Percentiles rank a stretch among this genome's conserved stretches.
phyloP scores from a whole-genome alignment of 768 basidiomycete species.

The Pulveroboletus sp. region DNA sequence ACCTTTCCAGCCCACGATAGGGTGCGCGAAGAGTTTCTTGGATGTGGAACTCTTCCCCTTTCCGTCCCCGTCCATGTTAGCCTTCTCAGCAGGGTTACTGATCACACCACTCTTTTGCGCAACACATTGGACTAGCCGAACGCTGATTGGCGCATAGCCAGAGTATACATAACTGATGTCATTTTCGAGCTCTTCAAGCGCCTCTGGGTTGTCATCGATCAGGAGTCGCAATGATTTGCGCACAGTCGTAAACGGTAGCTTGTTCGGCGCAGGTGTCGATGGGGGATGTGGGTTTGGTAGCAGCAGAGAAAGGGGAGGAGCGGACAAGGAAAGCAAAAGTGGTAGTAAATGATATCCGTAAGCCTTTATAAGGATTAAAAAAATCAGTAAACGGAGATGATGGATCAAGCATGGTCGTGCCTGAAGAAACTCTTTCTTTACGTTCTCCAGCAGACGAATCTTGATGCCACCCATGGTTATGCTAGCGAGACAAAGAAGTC shows the following conservation, averaged over 20 bases:
- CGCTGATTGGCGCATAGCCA: conserved; percentile 91
- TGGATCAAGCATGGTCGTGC: conserved; percentile 26
- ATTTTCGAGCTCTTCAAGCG: conserved; percentile 79
- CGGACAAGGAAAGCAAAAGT: conserved; percentile 59
- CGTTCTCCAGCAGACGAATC: conserved; percentile 76
- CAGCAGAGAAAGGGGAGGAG: conserved; percentile 66
- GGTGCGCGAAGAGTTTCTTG: conserved; percentile 77
- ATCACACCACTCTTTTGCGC: conserved; percentile 90
- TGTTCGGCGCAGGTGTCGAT: conserved; percentile 44
- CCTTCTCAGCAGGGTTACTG: conserved; percentile 70
- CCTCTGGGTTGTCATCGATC: conserved; percentile 82
- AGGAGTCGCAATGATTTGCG: conserved; percentile 88
- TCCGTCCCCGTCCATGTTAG: conserved; percentile 36
- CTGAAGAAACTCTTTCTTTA: conserved; percentile 93
- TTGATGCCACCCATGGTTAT: conserved; percentile 86
- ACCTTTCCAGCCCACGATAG: conserved; percentile 95
- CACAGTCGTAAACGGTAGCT: conserved; percentile 68
- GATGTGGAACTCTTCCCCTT: conserved; percentile 36
- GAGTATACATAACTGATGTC: conserved; percentile 97
- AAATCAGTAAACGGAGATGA: conserved; percentile 11
- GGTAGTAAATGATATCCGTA: conserved; percentile 78
- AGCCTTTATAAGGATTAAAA: conserved; percentile 39
- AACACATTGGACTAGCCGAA: conserved; percentile 89
- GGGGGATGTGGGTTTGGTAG: conserved; percentile 66
- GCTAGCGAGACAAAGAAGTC: conserved; percentile 84